These are phyloP conservation scores for Solanum aculeatissimum DNA, from an alignment of 305 asterid genomes.

Conservation along the genomic window DNA sequence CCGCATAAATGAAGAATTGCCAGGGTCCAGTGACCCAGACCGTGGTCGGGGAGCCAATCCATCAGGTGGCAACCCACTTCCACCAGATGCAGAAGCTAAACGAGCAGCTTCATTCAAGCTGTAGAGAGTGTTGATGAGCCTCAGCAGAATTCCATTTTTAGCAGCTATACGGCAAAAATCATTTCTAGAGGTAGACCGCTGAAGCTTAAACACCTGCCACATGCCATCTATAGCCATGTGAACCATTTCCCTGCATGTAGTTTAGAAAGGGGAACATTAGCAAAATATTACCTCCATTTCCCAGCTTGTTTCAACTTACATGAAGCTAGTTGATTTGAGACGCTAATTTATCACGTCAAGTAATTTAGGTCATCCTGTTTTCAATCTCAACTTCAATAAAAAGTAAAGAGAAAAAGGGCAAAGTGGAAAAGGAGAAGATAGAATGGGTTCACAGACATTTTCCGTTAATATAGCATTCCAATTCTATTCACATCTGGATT, in stretches of 20 bases:
- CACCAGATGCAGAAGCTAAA: constrained; percentile 62
- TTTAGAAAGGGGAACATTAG: background rate
- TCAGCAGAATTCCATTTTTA: constrained; percentile 81
- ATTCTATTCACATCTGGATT: background rate
- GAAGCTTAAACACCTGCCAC: constrained; percentile 99
- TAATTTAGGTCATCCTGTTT: background rate
- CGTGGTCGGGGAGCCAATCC: constrained; percentile 58
- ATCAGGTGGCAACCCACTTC: constrained; percentile 67
- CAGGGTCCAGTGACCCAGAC: constrained; percentile 66
- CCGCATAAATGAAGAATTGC: constrained; percentile 45
- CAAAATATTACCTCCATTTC: background rate
- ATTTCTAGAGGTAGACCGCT: constrained; percentile 83
- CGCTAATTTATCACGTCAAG: background rate
- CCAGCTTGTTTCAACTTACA: background rate
- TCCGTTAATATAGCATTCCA: background rate
- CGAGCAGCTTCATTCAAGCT: constrained; percentile 95
- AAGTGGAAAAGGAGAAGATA: background rate
- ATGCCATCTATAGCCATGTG: constrained; percentile 99
- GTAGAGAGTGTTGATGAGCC: constrained; percentile 91
- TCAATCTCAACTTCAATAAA: background rate
- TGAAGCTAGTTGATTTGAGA: background rate
- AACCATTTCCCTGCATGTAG: constrained; percentile 86
- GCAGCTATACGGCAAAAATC: constrained; percentile 97
- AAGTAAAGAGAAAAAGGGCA: background rate
- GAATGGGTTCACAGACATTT: background rate